Evolutionary conservation across 2,329 filamentous ascomycete genomes (phyloP), one percentile per base, ranked within the genome.

Genomic region (Alternaria solani): DNA sequence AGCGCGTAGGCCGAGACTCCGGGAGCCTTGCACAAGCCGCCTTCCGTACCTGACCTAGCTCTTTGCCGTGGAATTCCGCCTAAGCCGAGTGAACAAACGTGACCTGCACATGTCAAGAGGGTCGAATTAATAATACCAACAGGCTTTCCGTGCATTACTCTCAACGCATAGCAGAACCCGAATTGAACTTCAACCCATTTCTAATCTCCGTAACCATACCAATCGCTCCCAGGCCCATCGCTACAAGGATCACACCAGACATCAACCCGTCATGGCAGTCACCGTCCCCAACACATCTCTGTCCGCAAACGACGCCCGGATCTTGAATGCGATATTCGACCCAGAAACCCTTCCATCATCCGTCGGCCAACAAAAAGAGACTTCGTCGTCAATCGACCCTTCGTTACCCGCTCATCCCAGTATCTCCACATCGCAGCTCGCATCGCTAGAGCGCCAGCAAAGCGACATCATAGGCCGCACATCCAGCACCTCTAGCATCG

Each of bases 281-380:
- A 30, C 61, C 39, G 47, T 58, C 11, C 87, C 74, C 83, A 87
- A 57, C 83, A 90, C 69, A 4, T 56, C 63, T 6, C 66, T 81
- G 23, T 74, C 77, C 26, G 59, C 70, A 20, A 79, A 79, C 43
- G 79, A 81, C 62, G 65, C 65, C 4, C 74, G 73, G 47, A 78
- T 80, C 20, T 64, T 81, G 14, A 69, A 73, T 41, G 76, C 78
- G 0, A 72, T 81, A 1, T 81, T 81, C 66, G 78, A 80, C 52
- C 78, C 78, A 30, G 78, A 80, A 60, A 74, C 78, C 3, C 72
- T 78, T 6, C 75, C 78, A 12, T 76, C 78, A n/a, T 76, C 74
- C 7, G 84, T 89, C 63, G 85, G 88, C 14, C 80, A 84, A 16
- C 78, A 83, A 9, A 72, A 71, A 66, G 66, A 75, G 47, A 62